Evolutionary conservation across 148 eudicot genomes (phyloP), one percentile per base, ranked within the genome.

Genomic region (Chenopodium quinoa): DNA sequence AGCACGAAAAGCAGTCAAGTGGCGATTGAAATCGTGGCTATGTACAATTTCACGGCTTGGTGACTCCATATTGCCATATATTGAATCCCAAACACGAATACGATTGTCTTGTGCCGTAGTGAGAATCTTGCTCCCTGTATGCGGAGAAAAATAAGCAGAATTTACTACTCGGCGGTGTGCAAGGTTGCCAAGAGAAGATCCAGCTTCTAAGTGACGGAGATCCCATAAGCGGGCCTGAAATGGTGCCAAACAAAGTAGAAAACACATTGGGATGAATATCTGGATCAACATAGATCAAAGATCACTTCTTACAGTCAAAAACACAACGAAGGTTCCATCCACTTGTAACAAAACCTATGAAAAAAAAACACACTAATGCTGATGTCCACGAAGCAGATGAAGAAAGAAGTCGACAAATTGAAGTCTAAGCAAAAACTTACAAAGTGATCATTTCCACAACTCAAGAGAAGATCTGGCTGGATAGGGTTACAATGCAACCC

Each of bases 11-110:
- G 98, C 89, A 71, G 99, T 96, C 83, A 96, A 81, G 84, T 96
- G 92, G 75, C 99, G 82, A 83, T 96, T 96, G 79, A 96, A 96
- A 91, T 96, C 97, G 81, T 96, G 99, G 84, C 99, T 96, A 80
- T 96, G 98, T 23, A 96, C 99, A 74, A 96, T 96, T 89, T 93
- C 98, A 77, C 99, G 89, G 84, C 99, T 96, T 79, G 99, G 98
- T 63, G 90, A 84, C 71, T 92, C 95, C 86, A 96, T 60, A 88
- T 90, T 84, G 79, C 93, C 95, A 84, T 75, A 91, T 73, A 96
- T 88, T 44, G 94, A 91, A 82, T 93, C 98, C 99, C 99, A 96
- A 73, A 93, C 91, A 78, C 97, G 95, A 75, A 96, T 82, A 34
- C 99, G 91, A 82, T 96, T 96, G 86, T 96, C 98, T 82, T 90